These are phyloP conservation scores for Erysimum cheiri DNA, from an alignment of 441 rosid genomes.

Conservation along the genomic window DNA sequence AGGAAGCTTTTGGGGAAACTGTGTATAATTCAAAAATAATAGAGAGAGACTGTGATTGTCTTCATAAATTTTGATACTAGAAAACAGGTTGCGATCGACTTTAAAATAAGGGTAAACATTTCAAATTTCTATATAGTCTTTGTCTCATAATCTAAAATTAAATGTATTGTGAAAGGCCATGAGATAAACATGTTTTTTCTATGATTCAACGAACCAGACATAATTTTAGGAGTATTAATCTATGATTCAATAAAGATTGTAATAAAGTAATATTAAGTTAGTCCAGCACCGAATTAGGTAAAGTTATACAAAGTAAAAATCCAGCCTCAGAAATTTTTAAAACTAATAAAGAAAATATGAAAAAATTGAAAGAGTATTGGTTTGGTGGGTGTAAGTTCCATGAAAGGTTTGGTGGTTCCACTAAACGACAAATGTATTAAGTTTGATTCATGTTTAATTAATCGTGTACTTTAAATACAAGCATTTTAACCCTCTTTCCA, in stretches of 20 bases:
- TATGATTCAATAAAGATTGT: not conserved
- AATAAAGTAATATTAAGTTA: constrained; percentile 9
- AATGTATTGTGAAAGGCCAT: not conserved
- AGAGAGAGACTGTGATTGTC: not conserved
- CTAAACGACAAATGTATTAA: constrained; percentile 25
- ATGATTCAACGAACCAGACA: constrained; percentile 24
- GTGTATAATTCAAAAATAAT: too few relatives aligned
- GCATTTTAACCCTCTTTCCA: too few relatives aligned
- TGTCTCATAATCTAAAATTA: not conserved
- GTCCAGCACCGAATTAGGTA: not conserved
- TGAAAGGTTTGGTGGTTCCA: constrained; percentile 16
- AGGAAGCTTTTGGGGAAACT: too few relatives aligned
- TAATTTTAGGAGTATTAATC: not conserved
- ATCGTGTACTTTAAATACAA: not conserved
- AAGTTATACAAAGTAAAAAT: too few relatives aligned
- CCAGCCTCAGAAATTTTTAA: too few relatives aligned
- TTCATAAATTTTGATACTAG: not conserved
- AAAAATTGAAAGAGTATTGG: not conserved
- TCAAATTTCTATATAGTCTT: not conserved
- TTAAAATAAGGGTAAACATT: too few relatives aligned
- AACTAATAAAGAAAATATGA: not conserved
- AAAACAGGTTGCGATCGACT: not conserved
- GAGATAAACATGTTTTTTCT: constrained; percentile 6
- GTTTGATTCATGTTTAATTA: constrained; percentile 2
- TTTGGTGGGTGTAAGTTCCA: constrained; percentile 7